Evolutionary conservation across 352 stramenopile species (phyloP), one percentile per base, ranked within the genome.

Genomic region (Phytophthora uliginosa): DNA sequence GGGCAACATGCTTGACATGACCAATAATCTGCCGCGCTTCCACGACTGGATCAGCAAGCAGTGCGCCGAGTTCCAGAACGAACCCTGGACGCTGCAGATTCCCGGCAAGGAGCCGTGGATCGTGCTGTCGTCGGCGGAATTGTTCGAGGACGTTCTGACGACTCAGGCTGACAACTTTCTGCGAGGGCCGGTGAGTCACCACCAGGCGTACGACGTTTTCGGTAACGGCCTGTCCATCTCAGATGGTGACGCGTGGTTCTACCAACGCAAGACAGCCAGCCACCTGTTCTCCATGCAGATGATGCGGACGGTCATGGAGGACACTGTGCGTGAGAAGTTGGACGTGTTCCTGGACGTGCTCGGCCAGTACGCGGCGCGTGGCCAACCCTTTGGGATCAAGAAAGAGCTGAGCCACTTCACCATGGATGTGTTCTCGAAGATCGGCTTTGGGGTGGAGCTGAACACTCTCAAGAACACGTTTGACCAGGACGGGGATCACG

Each of bases 341-440:
- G 26, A 42, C 4, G 57, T 72, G 7, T 62, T 76, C 1, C 18
- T 68, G 2, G 22, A 36, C 26, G 51, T 57, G 1, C n/a, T 76
- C 26, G 9, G 36, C 20, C 13, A n/a, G 10, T 64, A 50, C 36
- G 38, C 34, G 10, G 48, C 55, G 8, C 26, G 31, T 17, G 69
- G 63, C 10, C 38, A 67, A 24, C 57, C 34, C 2, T 57, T 79
- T 18, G 55, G 69, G n/a, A 36, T 78, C 7, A 47, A 51, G 7
- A 54, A 66, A 2, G 47, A 66, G 26, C 52, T 79, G n/a, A 51
- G 57, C 12, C 42, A 70, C 18, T 79, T 76, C 53, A 74, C 48
- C 9, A 54, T 54, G 20, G 48, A 54, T 10, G 48, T 33, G 9
- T 54, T 54, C 12, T 54, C 48, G 4, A 54, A 31, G 20, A 54